These are phyloP conservation scores for Ramaria sp. DNA, from an alignment of 768 basidiomycete genomes.

Conservation along the genomic window DNA sequence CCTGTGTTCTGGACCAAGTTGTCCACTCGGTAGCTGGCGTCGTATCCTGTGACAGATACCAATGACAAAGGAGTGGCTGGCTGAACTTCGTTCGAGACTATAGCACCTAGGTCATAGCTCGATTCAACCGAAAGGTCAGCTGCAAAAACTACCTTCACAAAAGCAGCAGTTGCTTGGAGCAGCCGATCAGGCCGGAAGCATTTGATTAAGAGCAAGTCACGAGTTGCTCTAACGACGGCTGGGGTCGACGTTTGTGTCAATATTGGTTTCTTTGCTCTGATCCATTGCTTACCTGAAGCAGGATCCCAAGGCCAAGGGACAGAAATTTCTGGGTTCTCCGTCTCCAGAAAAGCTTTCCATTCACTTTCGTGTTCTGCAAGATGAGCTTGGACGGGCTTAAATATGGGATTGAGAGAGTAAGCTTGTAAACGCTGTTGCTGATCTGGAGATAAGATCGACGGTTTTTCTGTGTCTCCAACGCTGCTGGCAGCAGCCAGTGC, in stretches of 20 bases:
- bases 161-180: conserved; percentile 67
- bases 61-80: conserved; percentile 80
- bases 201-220: conserved; percentile 71
- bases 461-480: conserved; percentile 24
- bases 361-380: conserved; percentile 48
- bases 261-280: neutral
- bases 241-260: neutral
- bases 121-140: conserved; percentile 68
- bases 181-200: conserved; percentile 90
- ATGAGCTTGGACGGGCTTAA: conserved; percentile 64
- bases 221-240: conserved; percentile 65
- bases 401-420: conserved; percentile 63
- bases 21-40: conserved; percentile 96
- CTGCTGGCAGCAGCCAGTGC: conserved; percentile 29
- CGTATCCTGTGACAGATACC: conserved; percentile 91
- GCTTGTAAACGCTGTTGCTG: conserved; percentile 58
- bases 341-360: conserved; percentile 66
- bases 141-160: conserved; percentile 69
- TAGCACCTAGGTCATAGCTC: conserved; percentile 60
- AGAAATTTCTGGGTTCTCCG: conserved; percentile 50
- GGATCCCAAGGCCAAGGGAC: conserved; percentile 77
- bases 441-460: conserved; percentile 49
- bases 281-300: conserved; percentile 49
- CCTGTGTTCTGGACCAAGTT: conserved; percentile 71
- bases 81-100: conserved; percentile 73